A percentile compares a stretch with the other conserved stretches of the same genome.
Evolutionary conservation across 108 stramenopile species (phyloP).

Genomic region (Cyclostephanos tholiformis): DNA sequence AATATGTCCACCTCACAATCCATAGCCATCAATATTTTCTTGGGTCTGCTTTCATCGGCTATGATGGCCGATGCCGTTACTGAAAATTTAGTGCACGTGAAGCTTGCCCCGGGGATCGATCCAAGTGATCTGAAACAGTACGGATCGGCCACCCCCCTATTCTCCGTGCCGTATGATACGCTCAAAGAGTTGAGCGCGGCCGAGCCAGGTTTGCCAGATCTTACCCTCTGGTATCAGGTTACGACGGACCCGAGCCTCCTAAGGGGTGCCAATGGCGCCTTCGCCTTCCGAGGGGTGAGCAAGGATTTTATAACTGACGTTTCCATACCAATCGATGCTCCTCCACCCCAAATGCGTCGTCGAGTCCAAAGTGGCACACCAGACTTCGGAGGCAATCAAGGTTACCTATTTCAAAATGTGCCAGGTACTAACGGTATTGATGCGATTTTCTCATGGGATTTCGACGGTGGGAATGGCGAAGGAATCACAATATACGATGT

Average conservation of each 20-base stretch:
- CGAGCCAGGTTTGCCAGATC: slow-evolving; percentile 12
- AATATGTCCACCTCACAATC: not conserved
- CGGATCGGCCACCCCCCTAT: not conserved
- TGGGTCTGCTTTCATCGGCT: not conserved
- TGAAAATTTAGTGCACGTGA: not conserved
- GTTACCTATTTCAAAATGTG: not conserved
- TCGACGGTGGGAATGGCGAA: slow-evolving; percentile 3
- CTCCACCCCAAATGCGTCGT: not conserved
- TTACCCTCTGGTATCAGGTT: slow-evolving; percentile 9
- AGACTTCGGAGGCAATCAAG: not conserved
- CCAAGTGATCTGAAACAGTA: not conserved
- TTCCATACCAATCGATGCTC: not conserved
- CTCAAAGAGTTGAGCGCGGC: not conserved
- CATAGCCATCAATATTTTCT: not conserved
- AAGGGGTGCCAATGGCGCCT: not conserved
- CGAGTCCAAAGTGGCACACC: not conserved
- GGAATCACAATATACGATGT: slow-evolving; percentile 10
- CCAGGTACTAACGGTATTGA: slow-evolving; percentile 9
- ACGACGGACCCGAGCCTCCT: not conserved
- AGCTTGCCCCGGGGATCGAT: not conserved
- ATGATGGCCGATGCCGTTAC: not conserved
- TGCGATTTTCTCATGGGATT: slow-evolving; percentile 10
- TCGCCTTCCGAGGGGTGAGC: no score
- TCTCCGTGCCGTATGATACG: slow-evolving; percentile 6
- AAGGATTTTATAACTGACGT: not conserved